Evolutionary conservation across 495 filamentous ascomycete species (phyloP).

Genomic region (Neurospora intermedia): DNA sequence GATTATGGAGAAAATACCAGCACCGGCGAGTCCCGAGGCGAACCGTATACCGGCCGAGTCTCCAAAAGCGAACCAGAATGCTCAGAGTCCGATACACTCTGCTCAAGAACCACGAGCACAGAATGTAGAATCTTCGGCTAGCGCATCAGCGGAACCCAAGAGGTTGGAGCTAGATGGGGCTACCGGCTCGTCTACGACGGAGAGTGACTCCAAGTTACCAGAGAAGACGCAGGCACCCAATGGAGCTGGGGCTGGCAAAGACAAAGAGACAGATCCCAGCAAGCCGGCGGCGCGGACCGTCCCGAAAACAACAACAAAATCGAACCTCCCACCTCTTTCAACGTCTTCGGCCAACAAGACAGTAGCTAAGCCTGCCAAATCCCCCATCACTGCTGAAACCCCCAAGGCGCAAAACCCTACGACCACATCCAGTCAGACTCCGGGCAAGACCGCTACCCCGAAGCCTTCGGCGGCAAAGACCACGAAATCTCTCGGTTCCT

Average conservation of each 20-base stretch:
- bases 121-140: constrained; percentile 8
- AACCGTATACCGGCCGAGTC: constrained; percentile 23
- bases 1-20: constrained; percentile 16
- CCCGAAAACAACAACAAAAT: constrained; percentile 21
- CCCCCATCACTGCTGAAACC: constrained; percentile 22
- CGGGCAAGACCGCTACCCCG: constrained; percentile 19
- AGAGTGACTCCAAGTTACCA: constrained; percentile 2
- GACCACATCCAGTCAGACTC: constrained; percentile 13
- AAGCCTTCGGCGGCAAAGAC: constrained; percentile 14
- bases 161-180: background rate
- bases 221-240: constrained; percentile 2
- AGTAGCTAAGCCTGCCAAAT: constrained; percentile 26
- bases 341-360: constrained; percentile 25
- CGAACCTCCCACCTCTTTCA: constrained; percentile 22
- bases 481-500: constrained; percentile 17
- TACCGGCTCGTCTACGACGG: background rate
- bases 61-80: constrained; percentile 11
- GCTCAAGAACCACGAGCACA: constrained; percentile 3
- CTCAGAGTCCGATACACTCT: constrained; percentile 4
- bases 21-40: constrained; percentile 21
- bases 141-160: background rate
- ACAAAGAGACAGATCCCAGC: constrained; percentile 18
- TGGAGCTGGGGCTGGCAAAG: constrained; percentile 5
- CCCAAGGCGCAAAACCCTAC: constrained; percentile 15
- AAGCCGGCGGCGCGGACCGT: constrained; percentile 35